Percentiles rank a stretch among this genome's conserved stretches.
Evolutionary conservation across 306 rosid genomes (phyloP).

Genomic region (Cicer yamashitae): DNA sequence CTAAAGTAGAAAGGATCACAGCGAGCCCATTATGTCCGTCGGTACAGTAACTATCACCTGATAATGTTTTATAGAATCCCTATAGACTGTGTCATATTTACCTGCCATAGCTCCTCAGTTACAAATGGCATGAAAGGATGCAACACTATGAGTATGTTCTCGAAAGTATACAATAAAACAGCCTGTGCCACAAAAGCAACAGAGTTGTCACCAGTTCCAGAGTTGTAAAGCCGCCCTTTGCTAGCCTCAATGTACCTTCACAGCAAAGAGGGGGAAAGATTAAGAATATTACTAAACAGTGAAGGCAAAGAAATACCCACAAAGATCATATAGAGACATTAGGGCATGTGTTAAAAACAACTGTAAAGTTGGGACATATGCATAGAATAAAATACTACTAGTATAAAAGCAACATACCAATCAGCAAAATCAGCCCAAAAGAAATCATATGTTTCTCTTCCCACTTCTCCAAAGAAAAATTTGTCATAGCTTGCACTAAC

Average conservation of each 20-base stretch:
- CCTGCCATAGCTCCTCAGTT: conserved; percentile 99
- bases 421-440: conserved; percentile 99
- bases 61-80: neutral
- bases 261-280: conserved; percentile 17
- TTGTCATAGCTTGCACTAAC: conserved; percentile 85
- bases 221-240: conserved; percentile 78
- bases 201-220: conserved; percentile 62
- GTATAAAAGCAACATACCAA: conserved; percentile 62
- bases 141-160: conserved; percentile 79
- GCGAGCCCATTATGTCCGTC: neutral
- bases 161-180: conserved; percentile 82
- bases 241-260: conserved; percentile 95
- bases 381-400: neutral
- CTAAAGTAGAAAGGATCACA: neutral
- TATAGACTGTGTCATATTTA: conserved; percentile 30
- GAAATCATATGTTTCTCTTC: conserved; percentile 86
- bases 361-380: neutral
- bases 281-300: conserved; percentile 23
- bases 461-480: conserved; percentile 91
- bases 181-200: conserved; percentile 74
- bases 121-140: conserved; percentile 99
- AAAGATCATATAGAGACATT: conserved; percentile 15
- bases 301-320: conserved; percentile 27
- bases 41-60: neutral
- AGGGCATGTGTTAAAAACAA: neutral